Base-by-base conservation (phyloP, 257 asterid genomes). In the Penstemon davidsonii region DNA sequence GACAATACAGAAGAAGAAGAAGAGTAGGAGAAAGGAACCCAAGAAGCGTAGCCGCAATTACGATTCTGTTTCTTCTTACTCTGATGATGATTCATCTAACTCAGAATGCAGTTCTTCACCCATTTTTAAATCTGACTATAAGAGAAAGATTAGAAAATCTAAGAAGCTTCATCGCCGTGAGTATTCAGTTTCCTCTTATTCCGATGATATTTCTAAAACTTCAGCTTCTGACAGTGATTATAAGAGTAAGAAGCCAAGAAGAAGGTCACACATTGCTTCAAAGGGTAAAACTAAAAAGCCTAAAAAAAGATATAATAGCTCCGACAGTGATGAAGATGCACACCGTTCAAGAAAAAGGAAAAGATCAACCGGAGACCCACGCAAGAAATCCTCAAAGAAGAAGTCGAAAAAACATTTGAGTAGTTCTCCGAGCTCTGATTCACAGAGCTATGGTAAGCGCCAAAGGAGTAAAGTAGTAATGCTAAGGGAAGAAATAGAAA, bases 391-490 rank as follows among this genome's bases (percentile, higher is more conserved):
- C n/a, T 85, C 64, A 36, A 84, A 80, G 72, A 76, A 71, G 81
- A 93, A 85, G 67, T 52, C 78, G 5, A 85, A 61, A 65, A 88
- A 86, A 64, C 60, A 66, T 52, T 12, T 38, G 68, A 83, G 78
- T 69, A 76, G 86, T 81, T 80, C 84, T 55, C 78, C 84, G 13
- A 78, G 82, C 75, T 78, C 89, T 40, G 91, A 84, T 73, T 80
- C 92, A 7, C 71, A 43, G 77, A 85, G 95, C 84, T 76, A 77
- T 60, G 70, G 78, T 47, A 61, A 72, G 65, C 70, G 8, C 56
- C 36, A 2, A 60, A 78, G 47, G 84, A 73, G 19, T 47, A 64
- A 60, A 67, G 19, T 25, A 25, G 33, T 13, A 18, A 37, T 10
- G 6, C 7, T 42, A 5, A 56, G 62, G 47, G 50, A 52, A 43